Base-by-base conservation (phyloP, 371 early-diverging fungal genomes). In the Actinomucor elegans region DNA sequence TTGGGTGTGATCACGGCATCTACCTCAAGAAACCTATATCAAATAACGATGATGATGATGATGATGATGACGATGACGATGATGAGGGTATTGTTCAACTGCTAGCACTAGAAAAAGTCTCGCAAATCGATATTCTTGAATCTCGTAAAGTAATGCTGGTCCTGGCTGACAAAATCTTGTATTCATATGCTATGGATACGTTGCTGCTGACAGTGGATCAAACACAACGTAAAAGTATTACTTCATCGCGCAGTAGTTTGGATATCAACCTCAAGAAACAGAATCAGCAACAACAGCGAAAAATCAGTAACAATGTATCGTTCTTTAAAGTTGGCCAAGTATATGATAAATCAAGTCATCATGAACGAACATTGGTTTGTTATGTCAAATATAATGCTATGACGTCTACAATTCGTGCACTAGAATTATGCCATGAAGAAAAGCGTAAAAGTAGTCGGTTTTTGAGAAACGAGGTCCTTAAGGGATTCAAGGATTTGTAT, bases 281-380 rank as follows among this genome's bases (percentile, higher is more conserved):
- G n/a, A n/a, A n/a, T n/a, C n/a, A n/a, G 5, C 41, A 41, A 36
- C 68, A 81, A 18, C 80, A 80, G 1, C 48, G 85, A 43, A 91
- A 89, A 53, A 77, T 97, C 21, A 84, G 83, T 32, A 80, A 85
- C 14, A 86, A 89, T 52, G 88, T 93, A 18, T 87, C 89, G 31
- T 96, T 97, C 63, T 93, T 96, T 78, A 92, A 94, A 60, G 84
- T 87, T 11, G 97, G 97, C 2, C 71, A 81, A 11, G 87, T 87
- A 49, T 70, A 79, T 50, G 86, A 88, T 33, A 64, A 77, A 43
- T 34, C 35, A 48, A 23, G 55, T 15, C 52, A 46, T 17, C 68
- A 75, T 46, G 88, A 89, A 38, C 27, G 40, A 1, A 84, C 89
- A 1, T 64, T 94, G 17, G 86, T 97, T 18, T 87, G 89, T 42